A percentile compares a stretch with the other conserved stretches of the same genome.
Evolutionary conservation across 805 yeast species (phyloP).

Genomic region (Lachancea cidri): DNA sequence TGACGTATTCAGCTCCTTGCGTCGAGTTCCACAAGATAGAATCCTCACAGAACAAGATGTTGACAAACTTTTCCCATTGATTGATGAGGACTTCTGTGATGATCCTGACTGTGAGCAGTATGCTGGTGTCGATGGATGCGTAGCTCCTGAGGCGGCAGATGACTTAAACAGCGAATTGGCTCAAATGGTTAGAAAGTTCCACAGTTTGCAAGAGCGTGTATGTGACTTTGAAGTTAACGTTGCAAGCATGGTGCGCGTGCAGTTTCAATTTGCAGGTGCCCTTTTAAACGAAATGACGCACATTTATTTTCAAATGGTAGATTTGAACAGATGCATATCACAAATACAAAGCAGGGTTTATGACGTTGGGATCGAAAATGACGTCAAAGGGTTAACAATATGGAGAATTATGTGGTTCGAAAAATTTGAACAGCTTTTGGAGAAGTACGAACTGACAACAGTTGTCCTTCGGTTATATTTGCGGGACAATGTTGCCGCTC

Average conservation of each 20-base stretch:
- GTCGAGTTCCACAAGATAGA: conserved; percentile 8
- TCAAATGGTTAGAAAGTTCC: conserved; percentile 28
- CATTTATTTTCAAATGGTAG: conserved; percentile 28
- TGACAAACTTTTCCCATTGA: conserved; percentile 17
- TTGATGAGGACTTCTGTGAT: conserved; percentile 28
- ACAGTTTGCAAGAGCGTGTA: conserved; percentile 29
- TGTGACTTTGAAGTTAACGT: conserved; percentile 35
- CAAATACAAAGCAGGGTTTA: conserved; percentile 24
- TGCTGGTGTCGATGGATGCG: conserved; percentile 25
- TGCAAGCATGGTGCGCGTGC: conserved; percentile 33
- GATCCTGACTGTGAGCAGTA: conserved; percentile 29
- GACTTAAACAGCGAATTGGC: conserved; percentile 30
- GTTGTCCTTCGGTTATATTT: conserved; percentile 30
- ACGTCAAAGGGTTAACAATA: conserved; percentile 25
- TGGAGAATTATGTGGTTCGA: conserved; percentile 29
- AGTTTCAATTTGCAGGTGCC: conserved; percentile 34
- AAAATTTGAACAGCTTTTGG: conserved; percentile 22
- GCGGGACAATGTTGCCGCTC: conserved; percentile 29
- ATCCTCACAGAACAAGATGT: conserved; percentile 19
- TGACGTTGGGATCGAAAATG: conserved; percentile 15
- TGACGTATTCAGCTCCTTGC: conserved; percentile 25
- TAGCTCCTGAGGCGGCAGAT: conserved; percentile 28
- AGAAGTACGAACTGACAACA: conserved; percentile 29
- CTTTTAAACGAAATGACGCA: conserved; percentile 33
- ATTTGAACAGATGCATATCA: conserved; percentile 27